phyloP scores from a whole-genome alignment of 2,329 filamentous ascomycete genomes.

The Aspergillus viridinutans region DNA sequence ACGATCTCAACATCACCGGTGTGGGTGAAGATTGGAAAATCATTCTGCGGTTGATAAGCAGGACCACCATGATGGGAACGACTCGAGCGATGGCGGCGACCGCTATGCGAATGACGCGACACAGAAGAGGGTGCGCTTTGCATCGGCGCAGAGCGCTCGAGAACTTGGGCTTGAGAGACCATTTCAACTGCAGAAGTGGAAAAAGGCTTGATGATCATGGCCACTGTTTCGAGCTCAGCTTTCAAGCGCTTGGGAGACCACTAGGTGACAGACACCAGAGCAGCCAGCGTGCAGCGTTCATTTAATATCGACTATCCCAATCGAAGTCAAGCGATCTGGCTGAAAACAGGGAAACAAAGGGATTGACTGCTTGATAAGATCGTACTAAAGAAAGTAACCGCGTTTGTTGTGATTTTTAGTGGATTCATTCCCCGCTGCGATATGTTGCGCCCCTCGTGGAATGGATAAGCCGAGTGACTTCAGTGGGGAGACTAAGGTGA shows the following conservation, averaged over 20 bases:
- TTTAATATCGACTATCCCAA: constrained; percentile 1
- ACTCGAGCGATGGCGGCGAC: constrained; percentile 68
- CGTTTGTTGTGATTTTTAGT: background rate
- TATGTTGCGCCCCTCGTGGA: background rate
- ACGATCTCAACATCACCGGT: constrained; percentile 92
- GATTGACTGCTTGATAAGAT: background rate
- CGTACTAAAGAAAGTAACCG: background rate
- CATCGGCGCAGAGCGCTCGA: constrained; percentile 53
- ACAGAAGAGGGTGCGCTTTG: constrained; percentile 60
- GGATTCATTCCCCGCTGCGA: constrained; percentile 3
- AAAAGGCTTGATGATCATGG: constrained; percentile 15
- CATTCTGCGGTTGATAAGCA: constrained; percentile 71
- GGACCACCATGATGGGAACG: constrained; percentile 74
- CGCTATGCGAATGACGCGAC: constrained; percentile 57
- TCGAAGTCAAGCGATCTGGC: background rate
- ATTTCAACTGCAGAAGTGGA: constrained; percentile 19
- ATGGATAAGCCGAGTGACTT: background rate
- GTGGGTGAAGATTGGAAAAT: constrained; percentile 86
- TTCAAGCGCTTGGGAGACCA: background rate
- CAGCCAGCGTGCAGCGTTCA: constrained; percentile 9
- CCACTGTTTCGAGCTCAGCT: background rate
- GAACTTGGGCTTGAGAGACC: constrained; percentile 43
- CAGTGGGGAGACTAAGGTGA: background rate
- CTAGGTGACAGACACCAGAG: constrained; percentile 14
- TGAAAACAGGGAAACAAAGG: background rate